Percentiles rank a stretch among this genome's conserved stretches.
These are phyloP conservation scores for Arbutus unedo DNA, from an alignment of 148 eudicot genomes.

Conservation along the genomic window DNA sequence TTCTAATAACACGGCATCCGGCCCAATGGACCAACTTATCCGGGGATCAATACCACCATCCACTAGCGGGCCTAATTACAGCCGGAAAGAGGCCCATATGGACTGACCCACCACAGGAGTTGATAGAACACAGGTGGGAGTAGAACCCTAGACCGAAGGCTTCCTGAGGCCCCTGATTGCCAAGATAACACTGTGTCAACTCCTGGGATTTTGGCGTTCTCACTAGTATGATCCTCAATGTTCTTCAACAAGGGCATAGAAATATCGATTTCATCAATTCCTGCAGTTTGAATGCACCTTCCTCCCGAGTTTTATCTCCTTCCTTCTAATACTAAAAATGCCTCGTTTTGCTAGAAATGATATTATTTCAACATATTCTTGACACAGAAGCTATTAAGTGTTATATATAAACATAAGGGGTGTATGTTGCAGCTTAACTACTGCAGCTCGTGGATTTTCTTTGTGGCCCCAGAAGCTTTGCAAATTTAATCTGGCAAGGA, in stretches of 20 bases:
- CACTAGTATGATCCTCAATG: conserved; percentile 5
- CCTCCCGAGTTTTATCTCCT: neutral
- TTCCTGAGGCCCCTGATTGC: neutral
- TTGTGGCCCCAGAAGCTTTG: neutral
- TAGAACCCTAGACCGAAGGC: no score
- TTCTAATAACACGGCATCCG: no score
- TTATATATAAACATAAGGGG: neutral
- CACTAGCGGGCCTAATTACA: no score
- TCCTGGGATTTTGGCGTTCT: neutral
- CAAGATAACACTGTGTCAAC: no score
- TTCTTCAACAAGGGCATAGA: neutral
- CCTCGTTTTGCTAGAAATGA: neutral
- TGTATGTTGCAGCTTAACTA: neutral
- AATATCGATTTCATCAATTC: neutral
- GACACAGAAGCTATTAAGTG: neutral
- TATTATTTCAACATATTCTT: neutral
- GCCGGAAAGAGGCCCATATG: no score
- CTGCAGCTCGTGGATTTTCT: neutral
- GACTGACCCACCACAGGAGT: no score
- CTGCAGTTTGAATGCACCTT: neutral
- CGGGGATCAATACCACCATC: no score
- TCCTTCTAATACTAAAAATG: neutral
- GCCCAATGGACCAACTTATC: no score
- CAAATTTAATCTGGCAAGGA: neutral
- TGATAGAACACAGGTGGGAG: no score